These are phyloP conservation scores for Leishmania tropica DNA, from an alignment of 208 protist genomes.

Conservation along the genomic window DNA sequence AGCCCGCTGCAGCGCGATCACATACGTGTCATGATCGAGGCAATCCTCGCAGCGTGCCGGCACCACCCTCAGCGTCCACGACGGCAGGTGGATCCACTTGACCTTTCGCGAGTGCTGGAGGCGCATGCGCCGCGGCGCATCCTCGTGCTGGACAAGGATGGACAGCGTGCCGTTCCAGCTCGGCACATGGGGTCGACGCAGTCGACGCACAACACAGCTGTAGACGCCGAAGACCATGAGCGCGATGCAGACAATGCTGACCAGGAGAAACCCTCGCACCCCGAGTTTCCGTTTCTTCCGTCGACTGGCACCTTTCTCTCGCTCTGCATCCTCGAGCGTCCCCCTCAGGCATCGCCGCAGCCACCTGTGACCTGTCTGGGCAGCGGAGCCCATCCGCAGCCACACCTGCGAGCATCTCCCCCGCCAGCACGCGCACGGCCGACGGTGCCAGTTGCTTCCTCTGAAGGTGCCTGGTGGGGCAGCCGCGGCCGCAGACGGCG, in stretches of 20 bases:
- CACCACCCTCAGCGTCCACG: slow-evolving; percentile 28
- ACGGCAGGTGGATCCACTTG: slow-evolving; percentile 20
- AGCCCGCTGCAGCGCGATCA: background rate
- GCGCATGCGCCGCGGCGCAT: slow-evolving; percentile 3
- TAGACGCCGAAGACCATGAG: background rate
- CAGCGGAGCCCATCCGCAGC: background rate
- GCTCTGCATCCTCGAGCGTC: background rate
- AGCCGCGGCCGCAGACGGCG: background rate
- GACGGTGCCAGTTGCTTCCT: background rate
- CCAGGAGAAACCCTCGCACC: background rate
- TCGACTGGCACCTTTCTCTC: background rate
- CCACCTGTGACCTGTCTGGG: background rate
- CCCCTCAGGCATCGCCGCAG: background rate
- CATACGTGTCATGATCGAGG: background rate
- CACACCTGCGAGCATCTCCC: background rate
- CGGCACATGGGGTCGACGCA: slow-evolving; percentile 1
- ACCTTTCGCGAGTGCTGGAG: background rate
- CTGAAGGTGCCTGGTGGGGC: background rate
- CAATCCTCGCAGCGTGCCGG: slow-evolving; percentile 12
- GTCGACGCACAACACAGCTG: background rate
- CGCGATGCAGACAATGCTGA: background rate
- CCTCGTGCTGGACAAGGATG: slow-evolving; percentile 6
- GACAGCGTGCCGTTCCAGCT: background rate
- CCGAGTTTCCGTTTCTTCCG: background rate
- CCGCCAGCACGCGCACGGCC: background rate